Conservation (phyloP, 768 basidiomycete species). For the Psilocybe cyanescens region DNA sequence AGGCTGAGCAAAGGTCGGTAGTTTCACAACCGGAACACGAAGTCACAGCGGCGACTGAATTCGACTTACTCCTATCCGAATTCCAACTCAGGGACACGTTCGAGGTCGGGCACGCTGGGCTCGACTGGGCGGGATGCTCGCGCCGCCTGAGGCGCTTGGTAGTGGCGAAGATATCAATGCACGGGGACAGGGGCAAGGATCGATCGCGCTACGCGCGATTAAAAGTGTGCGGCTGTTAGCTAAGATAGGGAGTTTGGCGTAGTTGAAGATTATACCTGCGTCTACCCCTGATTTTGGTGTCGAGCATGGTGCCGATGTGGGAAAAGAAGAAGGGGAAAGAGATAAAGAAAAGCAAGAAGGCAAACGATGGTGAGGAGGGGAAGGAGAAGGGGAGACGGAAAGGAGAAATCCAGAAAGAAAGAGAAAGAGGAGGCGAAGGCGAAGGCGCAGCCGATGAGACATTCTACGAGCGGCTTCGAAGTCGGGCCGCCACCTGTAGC, state of each 20-base stretch:
- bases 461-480: neutral
- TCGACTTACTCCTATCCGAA: slow-evolving; percentile 1
- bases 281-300: slow-evolving; percentile 29
- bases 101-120: no score
- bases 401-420: slow-evolving; percentile 28
- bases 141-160: slow-evolving; percentile 26
- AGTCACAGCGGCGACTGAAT: no score
- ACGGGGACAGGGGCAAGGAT: slow-evolving; percentile 40
- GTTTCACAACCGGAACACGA: no score
- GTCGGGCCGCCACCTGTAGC: no score
- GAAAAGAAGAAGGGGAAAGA: slow-evolving; percentile 43
- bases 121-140: slow-evolving; percentile 28
- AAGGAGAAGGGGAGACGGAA: slow-evolving; percentile 22
- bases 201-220: slow-evolving; percentile 81
- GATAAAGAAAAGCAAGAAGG: slow-evolving; percentile 31
- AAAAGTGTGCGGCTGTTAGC: slow-evolving; percentile 75
- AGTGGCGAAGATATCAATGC: neutral
- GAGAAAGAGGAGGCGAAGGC: slow-evolving; percentile 37
- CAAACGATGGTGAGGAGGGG: slow-evolving; percentile 22
- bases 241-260: slow-evolving; percentile 73
- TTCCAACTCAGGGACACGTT: slow-evolving; percentile 9
- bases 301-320: slow-evolving; percentile 28
- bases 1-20: no score
- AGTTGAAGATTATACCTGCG: slow-evolving; percentile 42
- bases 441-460: neutral